Conservation (phyloP, 176 grass and related monocot genomes). For the Ananas comosus region DNA sequence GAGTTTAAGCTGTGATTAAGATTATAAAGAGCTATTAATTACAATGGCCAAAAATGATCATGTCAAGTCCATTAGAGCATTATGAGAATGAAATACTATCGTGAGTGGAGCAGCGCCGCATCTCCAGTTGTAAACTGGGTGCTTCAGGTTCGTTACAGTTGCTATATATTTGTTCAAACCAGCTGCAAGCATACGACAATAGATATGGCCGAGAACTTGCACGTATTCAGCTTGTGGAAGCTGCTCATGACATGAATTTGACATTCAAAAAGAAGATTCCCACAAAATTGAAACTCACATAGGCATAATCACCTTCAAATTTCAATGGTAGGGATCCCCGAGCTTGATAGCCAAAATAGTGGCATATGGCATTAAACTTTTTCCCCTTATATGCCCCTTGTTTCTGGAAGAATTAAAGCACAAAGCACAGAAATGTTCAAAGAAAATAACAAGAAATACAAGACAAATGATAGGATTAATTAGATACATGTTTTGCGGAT, state of each 20-base stretch:
- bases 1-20: too few relatives aligned
- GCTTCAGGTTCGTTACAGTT: slow-evolving; percentile 61
- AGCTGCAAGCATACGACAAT: slow-evolving; percentile 48
- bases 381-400: slow-evolving; percentile 70
- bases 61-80: background rate
- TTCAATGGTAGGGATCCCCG: slow-evolving; percentile 67
- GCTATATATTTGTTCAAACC: slow-evolving; percentile 69
- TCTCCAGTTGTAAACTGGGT: slow-evolving; percentile 52
- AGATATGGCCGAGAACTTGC: slow-evolving; percentile 62
- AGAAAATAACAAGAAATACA: background rate
- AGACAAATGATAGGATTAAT: background rate
- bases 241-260: background rate
- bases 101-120: slow-evolving; percentile 70
- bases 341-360: slow-evolving; percentile 81
- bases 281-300: slow-evolving; percentile 39
- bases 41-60: background rate
- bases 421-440: background rate
- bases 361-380: slow-evolving; percentile 66
- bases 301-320: slow-evolving; percentile 68
- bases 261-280: background rate
- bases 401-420: slow-evolving; percentile 28
- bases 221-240: background rate
- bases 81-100: slow-evolving; percentile 16
- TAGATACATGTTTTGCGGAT: background rate
- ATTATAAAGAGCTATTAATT: too few relatives aligned